Percentiles rank a stretch among this genome's conserved stretches.
These are phyloP conservation scores for Pythium apleroticum DNA, from an alignment of 352 stramenopile genomes.

Conservation along the genomic window DNA sequence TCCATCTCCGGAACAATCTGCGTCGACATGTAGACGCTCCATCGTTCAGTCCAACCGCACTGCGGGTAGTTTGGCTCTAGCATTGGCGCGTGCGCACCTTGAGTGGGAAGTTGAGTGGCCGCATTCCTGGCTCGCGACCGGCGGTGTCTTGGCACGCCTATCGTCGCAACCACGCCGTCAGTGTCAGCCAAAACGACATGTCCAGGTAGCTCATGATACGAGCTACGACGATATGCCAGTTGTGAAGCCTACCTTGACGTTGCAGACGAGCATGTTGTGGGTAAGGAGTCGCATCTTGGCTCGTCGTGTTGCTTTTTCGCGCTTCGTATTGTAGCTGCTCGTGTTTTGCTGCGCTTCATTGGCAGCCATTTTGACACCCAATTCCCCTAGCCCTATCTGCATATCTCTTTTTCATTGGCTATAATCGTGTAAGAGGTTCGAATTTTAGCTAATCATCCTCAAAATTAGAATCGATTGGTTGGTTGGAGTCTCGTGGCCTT, in stretches of 20 bases:
- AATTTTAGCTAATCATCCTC: conserved; percentile 22
- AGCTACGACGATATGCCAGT: not conserved
- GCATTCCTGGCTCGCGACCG: conserved; percentile 49
- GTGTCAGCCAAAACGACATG: conserved; percentile 10
- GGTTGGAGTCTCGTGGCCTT: conserved; percentile 26
- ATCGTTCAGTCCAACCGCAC: not conserved
- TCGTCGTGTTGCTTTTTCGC: not conserved
- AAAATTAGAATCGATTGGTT: conserved; percentile 32
- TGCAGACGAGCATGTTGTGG: conserved; percentile 88
- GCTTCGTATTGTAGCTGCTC: conserved; percentile 10
- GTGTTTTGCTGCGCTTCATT: conserved; percentile 9
- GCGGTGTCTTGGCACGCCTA: conserved; percentile 78
- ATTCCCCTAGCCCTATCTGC: conserved; percentile 5
- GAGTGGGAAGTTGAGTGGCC: conserved; percentile 82
- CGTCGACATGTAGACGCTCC: not conserved
- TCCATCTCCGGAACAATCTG: conserved; percentile 82
- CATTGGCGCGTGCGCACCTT: conserved; percentile 35
- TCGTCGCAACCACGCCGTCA: not conserved
- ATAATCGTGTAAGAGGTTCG: not conserved
- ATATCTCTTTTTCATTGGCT: conserved; percentile 16
- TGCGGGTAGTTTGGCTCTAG: not conserved
- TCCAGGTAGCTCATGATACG: not conserved
- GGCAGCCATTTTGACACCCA: conserved; percentile 26
- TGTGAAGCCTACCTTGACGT: conserved; percentile 57
- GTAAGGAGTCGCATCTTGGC: conserved; percentile 76